Base-by-base conservation (phyloP, 2,329 filamentous ascomycete species). In the Didymella pomorum region DNA sequence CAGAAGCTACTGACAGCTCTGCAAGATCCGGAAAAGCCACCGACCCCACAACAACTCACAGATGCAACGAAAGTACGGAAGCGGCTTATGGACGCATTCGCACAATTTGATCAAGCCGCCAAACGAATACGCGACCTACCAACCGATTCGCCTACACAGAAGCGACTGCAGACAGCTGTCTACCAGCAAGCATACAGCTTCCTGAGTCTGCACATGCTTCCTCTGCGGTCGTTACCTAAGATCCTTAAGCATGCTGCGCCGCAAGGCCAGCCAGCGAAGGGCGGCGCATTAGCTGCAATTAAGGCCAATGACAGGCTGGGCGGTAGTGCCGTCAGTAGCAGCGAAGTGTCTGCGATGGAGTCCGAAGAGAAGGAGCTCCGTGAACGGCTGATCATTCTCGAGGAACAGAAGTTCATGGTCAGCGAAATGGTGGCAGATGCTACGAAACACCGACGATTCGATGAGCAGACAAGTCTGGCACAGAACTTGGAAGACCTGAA, bases 21-120 rank as follows among this genome's bases (percentile, higher is more conserved):
- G 4, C 93, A 97, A 78, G 86, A 90, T 66, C 86, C 87, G 0
- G 85, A 87, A 25, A 84, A 84, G 41, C 86, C 88, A 12, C 88
- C 88, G 0, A 82, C 87, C 2, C 81, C 85, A 8, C 82, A 86
- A 5, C 91, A 96, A 72, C 87, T 97, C 43, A 85, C 91, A 52
- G 93, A 97, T 67, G 93, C 93, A 0, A 89, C 89, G 43, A 96
- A 95, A 77, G 90, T 96, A 11, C 89, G 93, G n/a, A 96, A 92
- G 75, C 86, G 93, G 21, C 83, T 97, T 1, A 93, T 92, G 58
- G 93, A 97, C 69, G 90, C 92, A 9, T 97, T 97, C 70, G 85
- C 88, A 11, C 93, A 97, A 69, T 97, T 96, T 74, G 91, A 96
- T 67, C 81, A 86, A 3, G 92, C 92, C 0, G 92, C 93, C 3